Percentiles rank a stretch among this genome's conserved stretches.
phyloP scores from a whole-genome alignment of 306 rosid species.

The Ammopiptanthus mongolicus region DNA sequence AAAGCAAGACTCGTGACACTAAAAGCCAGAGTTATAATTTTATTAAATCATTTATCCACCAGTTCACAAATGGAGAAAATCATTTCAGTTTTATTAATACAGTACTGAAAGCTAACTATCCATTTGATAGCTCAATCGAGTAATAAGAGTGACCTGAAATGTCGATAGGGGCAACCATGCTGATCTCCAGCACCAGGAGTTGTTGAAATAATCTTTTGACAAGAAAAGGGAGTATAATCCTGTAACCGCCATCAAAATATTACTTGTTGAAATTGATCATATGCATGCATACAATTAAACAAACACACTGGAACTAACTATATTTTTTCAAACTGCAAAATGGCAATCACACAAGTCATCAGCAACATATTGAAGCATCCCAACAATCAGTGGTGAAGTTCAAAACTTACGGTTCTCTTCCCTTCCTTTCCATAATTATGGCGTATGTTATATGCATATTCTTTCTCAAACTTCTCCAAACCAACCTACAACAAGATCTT shows the following conservation, averaged over 20 bases:
- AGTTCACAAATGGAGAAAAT: neutral
- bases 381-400: constrained; percentile 1
- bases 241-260: constrained; percentile 32
- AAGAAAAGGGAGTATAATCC: constrained; percentile 93
- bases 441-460: constrained; percentile 75
- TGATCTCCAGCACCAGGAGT: constrained; percentile 95
- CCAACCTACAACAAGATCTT: constrained; percentile 61
- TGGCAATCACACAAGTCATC: neutral
- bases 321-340: neutral
- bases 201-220: constrained; percentile 73
- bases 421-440: constrained; percentile 95
- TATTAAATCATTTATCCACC: neutral
- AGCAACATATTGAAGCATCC: neutral
- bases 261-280: constrained; percentile 19
- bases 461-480: constrained; percentile 89
- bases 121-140: neutral
- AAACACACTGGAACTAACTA: constrained; percentile 10
- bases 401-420: constrained; percentile 77
- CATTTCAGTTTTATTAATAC: neutral
- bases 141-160: constrained; percentile 61
- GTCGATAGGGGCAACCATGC: constrained; percentile 99
- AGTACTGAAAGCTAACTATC: constrained; percentile 5
- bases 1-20: neutral
- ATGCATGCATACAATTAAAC: neutral
- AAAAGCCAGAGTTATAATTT: neutral